Percentiles rank a stretch among this genome's conserved stretches.
Conservation (phyloP, 106 monocot species). For the Acorus gramineus region DNA sequence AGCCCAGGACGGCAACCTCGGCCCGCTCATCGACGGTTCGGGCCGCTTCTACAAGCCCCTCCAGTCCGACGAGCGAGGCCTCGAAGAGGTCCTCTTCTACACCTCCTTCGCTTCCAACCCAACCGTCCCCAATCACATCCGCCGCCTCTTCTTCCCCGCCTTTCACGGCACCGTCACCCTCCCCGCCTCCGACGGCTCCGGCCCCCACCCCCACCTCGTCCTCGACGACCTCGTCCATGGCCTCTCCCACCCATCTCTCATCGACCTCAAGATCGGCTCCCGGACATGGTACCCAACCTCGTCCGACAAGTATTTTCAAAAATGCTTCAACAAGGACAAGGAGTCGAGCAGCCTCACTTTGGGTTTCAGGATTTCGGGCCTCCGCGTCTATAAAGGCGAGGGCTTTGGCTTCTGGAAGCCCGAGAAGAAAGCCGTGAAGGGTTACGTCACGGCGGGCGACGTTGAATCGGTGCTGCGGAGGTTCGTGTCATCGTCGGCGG, state of each 20-base stretch:
- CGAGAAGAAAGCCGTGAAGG: slow-evolving; percentile 5
- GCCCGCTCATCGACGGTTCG: slow-evolving; percentile 53
- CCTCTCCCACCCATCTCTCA: slow-evolving; percentile 31
- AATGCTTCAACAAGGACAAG: slow-evolving; percentile 48
- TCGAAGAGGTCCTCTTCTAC: slow-evolving; percentile 63
- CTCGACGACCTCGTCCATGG: slow-evolving; percentile 45
- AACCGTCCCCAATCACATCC: slow-evolving; percentile 25
- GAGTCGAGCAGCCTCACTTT: slow-evolving; percentile 36
- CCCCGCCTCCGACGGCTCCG: slow-evolving; percentile 33
- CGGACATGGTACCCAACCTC: slow-evolving; percentile 56
- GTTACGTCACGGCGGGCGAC: slow-evolving; percentile 9
- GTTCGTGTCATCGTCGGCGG: slow-evolving; percentile 16
- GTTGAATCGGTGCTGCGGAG: slow-evolving; percentile 8
- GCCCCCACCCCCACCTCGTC: slow-evolving; percentile 41
- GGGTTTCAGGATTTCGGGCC: slow-evolving; percentile 67
- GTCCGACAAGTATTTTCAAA: slow-evolving; percentile 35
- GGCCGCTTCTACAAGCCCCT: slow-evolving; percentile 87
- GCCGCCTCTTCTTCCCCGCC: slow-evolving; percentile 48
- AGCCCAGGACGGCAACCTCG: slow-evolving; percentile 29
- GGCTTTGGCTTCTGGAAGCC: slow-evolving; percentile 17
- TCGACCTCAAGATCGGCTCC: slow-evolving; percentile 78
- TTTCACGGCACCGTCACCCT: slow-evolving; percentile 55
- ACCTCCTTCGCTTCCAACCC: slow-evolving; percentile 40
- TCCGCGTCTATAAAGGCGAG: slow-evolving; percentile 26
- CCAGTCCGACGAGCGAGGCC: slow-evolving; percentile 50